Evolutionary conservation across 2,329 filamentous ascomycete species (phyloP), one percentile per base, ranked within the genome.

Genomic region (Cadophora gregata): DNA sequence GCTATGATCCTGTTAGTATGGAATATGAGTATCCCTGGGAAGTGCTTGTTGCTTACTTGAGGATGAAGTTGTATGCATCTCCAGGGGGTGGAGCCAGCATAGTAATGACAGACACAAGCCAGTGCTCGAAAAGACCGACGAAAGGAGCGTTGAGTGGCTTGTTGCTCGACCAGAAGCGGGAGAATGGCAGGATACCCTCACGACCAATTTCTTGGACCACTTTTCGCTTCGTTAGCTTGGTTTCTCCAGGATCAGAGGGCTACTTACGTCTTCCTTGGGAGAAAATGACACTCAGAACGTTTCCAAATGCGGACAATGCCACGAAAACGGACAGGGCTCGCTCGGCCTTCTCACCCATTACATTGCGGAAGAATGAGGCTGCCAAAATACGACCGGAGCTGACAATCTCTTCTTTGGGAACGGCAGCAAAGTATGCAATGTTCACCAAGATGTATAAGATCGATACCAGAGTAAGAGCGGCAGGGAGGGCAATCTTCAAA

Each of bases 281-380:
- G 78, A 91, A 91, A 69, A 90, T 90, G 68, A 90, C 87, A 65
- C 83, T 85, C 56, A 91, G 80, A 16, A 91, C 86, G 71, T 90
- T 91, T 31, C 88, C 89, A 70, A 90, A 88, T 4, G 88, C 88
- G 0, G 88, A 90, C 0, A 91, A 80, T 0, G 88, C 88, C 25
- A 91, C 87, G 68, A 91, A 89, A 63, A 89, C 88, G 27, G 83
- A 88, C 19, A 89, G 79, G 4, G 85, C 86, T 24, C 84, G 81
- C 77, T 88, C 86, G 16, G 87, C 87, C 0, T 77, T 74, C 53
- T 73, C 73, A 21, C 85, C 85, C 73, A 85, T 84, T 69, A 87
- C 83, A 74, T 87, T 86, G 60, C 82, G 80, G 80, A 87, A 87
- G 62, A 86, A 81, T 0, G 80, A 81, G 1, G 84, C 85, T 6